Percentiles rank a stretch among this genome's conserved stretches.
Evolutionary conservation across 2,329 filamentous ascomycete genomes (phyloP).

Genomic region (Talaromyces marneffei): DNA sequence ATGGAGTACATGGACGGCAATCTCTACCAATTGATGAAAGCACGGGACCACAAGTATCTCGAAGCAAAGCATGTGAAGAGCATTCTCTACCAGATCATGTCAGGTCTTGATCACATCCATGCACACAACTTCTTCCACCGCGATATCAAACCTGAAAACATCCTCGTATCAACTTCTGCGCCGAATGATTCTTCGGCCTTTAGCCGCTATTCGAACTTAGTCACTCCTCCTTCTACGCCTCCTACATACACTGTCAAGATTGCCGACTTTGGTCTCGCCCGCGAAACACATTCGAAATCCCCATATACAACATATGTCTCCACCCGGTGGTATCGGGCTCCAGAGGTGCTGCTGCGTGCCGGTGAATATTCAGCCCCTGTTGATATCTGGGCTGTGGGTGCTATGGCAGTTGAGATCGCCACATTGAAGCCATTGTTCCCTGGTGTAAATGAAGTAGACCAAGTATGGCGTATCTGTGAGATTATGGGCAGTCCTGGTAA

Average conservation of each 20-base stretch:
- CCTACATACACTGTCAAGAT: conserved; percentile 96
- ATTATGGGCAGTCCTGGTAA: conserved; percentile 98
- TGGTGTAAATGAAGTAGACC: conserved; percentile 95
- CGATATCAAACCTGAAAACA: conserved; percentile 99
- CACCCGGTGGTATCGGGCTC: conserved; percentile 90
- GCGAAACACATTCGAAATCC: conserved; percentile 92
- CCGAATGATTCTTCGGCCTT: conserved; percentile 77
- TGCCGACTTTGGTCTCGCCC: conserved; percentile 93
- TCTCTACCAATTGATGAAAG: conserved; percentile 97
- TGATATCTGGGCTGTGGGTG: conserved; percentile 96
- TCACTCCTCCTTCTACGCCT: conserved; percentile 91
- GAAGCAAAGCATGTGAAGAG: conserved; percentile 93
- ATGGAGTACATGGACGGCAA: conserved; percentile 99
- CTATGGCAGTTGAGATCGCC: conserved; percentile 97
- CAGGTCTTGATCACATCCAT: conserved; percentile 94
- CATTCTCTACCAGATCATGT: conserved; percentile 94
- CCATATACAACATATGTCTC: conserved; percentile 99
- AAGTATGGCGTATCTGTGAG: conserved; percentile 97
- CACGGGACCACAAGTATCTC: conserved; percentile 87
- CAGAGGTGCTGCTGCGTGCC: conserved; percentile 86
- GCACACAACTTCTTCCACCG: conserved; percentile 96
- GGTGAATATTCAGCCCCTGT: conserved; percentile 97
- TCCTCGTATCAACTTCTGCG: conserved; percentile 86
- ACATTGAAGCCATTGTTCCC: conserved; percentile 96
- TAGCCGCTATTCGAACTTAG: conserved; percentile 83